Percentiles rank a stretch among this genome's conserved stretches.
Conservation (phyloP, 2,329 filamentous ascomycete species). For the Ambrosiella xylebori region DNA sequence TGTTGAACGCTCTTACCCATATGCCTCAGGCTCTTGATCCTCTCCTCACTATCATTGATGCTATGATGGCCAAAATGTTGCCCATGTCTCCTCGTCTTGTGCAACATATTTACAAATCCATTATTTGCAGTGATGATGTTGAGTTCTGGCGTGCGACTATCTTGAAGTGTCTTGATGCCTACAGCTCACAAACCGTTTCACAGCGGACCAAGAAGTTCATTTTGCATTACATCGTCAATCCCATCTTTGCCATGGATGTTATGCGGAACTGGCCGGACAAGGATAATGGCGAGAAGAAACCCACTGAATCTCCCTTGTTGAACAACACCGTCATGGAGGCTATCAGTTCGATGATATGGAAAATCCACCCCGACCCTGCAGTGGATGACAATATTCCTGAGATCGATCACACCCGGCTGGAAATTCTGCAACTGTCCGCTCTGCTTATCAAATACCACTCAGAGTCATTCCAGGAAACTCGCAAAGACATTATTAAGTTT, state of each 20-base stretch:
- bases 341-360: slow-evolving; percentile 88
- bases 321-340: slow-evolving; percentile 77
- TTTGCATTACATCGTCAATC: slow-evolving; percentile 83
- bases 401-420: slow-evolving; percentile 91
- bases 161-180: slow-evolving; percentile 73
- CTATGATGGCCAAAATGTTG: slow-evolving; percentile 67
- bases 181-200: slow-evolving; percentile 57
- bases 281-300: slow-evolving; percentile 23
- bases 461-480: slow-evolving; percentile 68
- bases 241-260: slow-evolving; percentile 90
- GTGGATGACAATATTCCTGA: slow-evolving; percentile 69
- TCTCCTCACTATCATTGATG: slow-evolving; percentile 70
- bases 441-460: slow-evolving; percentile 93
- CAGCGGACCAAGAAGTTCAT: slow-evolving; percentile 90
- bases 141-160: slow-evolving; percentile 74
- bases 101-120: slow-evolving; percentile 65
- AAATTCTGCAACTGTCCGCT: slow-evolving; percentile 84
- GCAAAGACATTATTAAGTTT: slow-evolving; percentile 98
- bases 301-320: slow-evolving; percentile 48
- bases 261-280: slow-evolving; percentile 55
- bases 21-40: slow-evolving; percentile 64
- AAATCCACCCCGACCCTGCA: slow-evolving; percentile 64
- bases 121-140: slow-evolving; percentile 70
- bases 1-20: slow-evolving; percentile 62
- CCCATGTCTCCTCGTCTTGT: slow-evolving; percentile 60